A percentile compares a stretch with the other conserved stretches of the same genome.
phyloP scores from a whole-genome alignment of 768 basidiomycete species.

The Megacollybia marginata region DNA sequence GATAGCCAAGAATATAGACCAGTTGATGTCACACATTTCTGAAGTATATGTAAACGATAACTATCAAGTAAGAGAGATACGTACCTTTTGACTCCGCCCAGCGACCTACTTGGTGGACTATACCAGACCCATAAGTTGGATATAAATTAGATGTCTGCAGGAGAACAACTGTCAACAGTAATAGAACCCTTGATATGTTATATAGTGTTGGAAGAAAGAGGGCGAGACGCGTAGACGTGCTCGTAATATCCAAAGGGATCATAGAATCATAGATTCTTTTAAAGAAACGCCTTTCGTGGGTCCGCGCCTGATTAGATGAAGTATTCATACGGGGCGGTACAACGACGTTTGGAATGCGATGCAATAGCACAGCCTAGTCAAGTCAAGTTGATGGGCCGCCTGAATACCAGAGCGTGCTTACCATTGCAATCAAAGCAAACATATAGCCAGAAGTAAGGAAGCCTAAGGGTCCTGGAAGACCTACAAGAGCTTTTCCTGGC shows the following conservation, averaged over 20 bases:
- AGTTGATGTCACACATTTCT: constrained; percentile 61
- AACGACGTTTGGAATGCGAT: constrained; percentile 73
- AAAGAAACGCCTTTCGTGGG: constrained; percentile 12
- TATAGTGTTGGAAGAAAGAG: constrained; percentile 62
- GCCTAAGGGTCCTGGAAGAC: constrained; percentile 55
- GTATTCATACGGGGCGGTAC: constrained; percentile 35
- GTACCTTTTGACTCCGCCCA: constrained; percentile 34
- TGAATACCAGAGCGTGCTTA: constrained; percentile 19
- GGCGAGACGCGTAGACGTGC: constrained; percentile 47
- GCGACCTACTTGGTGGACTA: constrained; percentile 26
- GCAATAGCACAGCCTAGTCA: constrained; percentile 55
- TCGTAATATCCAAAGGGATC: constrained; percentile 61
- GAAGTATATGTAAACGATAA: too few relatives aligned
- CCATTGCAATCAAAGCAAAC: constrained; percentile 59
- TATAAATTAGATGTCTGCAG: constrained; percentile 45
- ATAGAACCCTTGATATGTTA: constrained; percentile 46
- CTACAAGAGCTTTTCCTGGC: constrained; percentile 4
- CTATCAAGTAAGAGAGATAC: too few relatives aligned
- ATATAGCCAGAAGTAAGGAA: constrained; percentile 74
- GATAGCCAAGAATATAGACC: constrained; percentile 65
- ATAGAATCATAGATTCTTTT: constrained; percentile 26
- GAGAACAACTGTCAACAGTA: constrained; percentile 52
- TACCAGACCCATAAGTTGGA: constrained; percentile 23
- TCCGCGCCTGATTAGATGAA: neutral
- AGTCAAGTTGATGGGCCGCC: neutral